These are phyloP conservation scores for Drosera spatulata DNA, from an alignment of 179 eudicot species.

Conservation along the genomic window DNA sequence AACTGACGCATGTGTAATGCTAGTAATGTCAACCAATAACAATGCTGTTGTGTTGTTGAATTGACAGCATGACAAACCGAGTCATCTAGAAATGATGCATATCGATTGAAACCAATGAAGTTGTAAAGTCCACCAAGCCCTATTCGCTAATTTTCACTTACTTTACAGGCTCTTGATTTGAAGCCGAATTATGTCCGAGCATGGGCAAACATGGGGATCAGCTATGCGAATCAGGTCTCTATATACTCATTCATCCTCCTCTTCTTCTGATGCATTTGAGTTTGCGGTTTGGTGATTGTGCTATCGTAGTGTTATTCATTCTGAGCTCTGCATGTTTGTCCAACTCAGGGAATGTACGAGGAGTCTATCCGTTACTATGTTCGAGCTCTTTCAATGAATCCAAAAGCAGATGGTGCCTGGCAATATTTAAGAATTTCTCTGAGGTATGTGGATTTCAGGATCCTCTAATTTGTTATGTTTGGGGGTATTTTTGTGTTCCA, in stretches of 20 bases:
- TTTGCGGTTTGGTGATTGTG: neutral
- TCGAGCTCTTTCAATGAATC: constrained; percentile 94
- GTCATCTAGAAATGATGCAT: too few species aligned
- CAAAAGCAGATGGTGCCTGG: constrained; percentile 99
- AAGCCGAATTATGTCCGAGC: constrained; percentile 99
- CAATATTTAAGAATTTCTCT: constrained; percentile 90
- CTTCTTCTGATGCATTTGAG: neutral
- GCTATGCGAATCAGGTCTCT: constrained; percentile 92
- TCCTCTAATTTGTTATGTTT: too few species aligned
- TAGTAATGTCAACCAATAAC: too few species aligned
- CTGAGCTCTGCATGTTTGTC: neutral
- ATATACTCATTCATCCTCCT: constrained; percentile 3
- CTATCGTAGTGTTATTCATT: neutral
- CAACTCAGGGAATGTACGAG: constrained; percentile 77
- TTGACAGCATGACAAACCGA: too few species aligned
- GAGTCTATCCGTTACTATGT: constrained; percentile 93
- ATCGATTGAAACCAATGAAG: too few species aligned
- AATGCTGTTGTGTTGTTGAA: too few species aligned
- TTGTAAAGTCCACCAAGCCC: neutral
- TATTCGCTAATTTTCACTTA: neutral
- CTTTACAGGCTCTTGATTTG: constrained; percentile 77
- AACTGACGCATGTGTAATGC: too few species aligned
- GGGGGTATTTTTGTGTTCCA: too few species aligned
- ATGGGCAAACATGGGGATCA: constrained; percentile 99
- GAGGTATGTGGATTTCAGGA: constrained; percentile 35